Evolutionary conservation across 2,329 filamentous ascomycete genomes (phyloP).

Genomic region (Penicillium frequentans): DNA sequence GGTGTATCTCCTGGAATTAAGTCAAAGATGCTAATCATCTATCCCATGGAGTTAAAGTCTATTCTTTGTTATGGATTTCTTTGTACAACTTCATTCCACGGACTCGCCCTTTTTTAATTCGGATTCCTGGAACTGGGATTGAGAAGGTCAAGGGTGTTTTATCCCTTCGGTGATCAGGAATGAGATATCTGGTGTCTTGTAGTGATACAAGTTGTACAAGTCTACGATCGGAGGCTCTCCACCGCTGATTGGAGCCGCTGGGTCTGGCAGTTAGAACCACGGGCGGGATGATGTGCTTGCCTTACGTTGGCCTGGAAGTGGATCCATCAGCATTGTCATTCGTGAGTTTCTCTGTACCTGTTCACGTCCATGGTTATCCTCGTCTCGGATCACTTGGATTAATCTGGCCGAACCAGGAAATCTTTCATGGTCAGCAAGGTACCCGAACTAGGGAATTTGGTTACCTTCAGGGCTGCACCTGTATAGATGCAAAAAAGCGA

Average conservation of each 20-base stretch:
- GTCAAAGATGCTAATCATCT: background rate
- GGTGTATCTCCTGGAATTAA: background rate
- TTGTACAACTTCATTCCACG: background rate
- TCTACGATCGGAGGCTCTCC: slow-evolving; percentile 20
- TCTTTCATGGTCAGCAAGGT: background rate
- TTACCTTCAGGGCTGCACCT: background rate
- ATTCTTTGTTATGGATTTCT: background rate
- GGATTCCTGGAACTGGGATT: background rate
- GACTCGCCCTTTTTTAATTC: background rate
- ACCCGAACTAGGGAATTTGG: background rate
- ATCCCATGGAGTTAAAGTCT: background rate
- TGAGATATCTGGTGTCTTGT: background rate
- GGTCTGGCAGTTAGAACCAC: slow-evolving; percentile 27
- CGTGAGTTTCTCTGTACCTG: background rate
- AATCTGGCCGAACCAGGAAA: background rate
- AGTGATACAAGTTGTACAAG: background rate
- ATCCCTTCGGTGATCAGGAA: background rate
- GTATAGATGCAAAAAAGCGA: background rate
- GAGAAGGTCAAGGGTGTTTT: background rate
- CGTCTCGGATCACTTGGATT: background rate
- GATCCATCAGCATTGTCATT: background rate
- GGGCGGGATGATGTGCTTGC: slow-evolving; percentile 32
- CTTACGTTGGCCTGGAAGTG: slow-evolving; percentile 17
- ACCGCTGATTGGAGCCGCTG: slow-evolving; percentile 19
- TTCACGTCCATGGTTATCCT: slow-evolving; percentile 1